Conservation (phyloP, 2,329 filamentous ascomycete genomes). For the Penicillium oxalicum region DNA sequence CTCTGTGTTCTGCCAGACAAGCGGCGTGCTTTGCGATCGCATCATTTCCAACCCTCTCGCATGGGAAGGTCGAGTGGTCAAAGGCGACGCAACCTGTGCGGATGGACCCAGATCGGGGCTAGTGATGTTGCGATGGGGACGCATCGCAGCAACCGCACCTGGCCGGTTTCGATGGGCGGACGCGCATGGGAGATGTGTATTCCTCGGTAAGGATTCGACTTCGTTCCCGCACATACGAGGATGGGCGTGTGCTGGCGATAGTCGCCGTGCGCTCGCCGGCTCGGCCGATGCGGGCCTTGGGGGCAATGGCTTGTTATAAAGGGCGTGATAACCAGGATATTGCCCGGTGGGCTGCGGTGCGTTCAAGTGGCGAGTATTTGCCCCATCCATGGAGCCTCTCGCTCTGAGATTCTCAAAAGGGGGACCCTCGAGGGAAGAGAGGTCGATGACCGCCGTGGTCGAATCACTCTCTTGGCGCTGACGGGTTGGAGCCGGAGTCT, state of each 20-base stretch:
- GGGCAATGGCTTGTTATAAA: conserved; percentile 17
- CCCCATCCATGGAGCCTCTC: conserved; percentile 2
- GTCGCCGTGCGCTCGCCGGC: background rate
- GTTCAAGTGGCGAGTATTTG: conserved; percentile 1
- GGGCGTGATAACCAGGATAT: conserved; percentile 4
- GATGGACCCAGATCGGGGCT: background rate
- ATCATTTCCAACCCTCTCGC: background rate
- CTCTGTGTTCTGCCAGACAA: conserved; percentile 29
- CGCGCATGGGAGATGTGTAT: background rate
- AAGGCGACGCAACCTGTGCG: background rate
- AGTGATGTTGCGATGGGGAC: background rate
- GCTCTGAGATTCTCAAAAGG: conserved; percentile 23
- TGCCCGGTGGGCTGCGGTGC: background rate
- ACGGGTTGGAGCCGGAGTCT: background rate
- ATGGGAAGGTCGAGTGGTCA: background rate
- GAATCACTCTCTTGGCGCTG: background rate
- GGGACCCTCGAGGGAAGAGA: conserved; percentile 34
- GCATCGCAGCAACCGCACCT: too few relatives aligned
- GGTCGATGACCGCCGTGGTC: conserved; percentile 21
- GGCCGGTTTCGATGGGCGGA: too few relatives aligned
- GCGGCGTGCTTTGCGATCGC: conserved; percentile 9
- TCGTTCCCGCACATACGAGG: too few relatives aligned
- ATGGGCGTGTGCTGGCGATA: background rate
- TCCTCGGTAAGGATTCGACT: too few relatives aligned
- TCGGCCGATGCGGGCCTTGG: conserved; percentile 9